These are phyloP conservation scores for Sanghuangporus weigelae DNA, from an alignment of 1,284 basidiomycete genomes.

Conservation along the genomic window DNA sequence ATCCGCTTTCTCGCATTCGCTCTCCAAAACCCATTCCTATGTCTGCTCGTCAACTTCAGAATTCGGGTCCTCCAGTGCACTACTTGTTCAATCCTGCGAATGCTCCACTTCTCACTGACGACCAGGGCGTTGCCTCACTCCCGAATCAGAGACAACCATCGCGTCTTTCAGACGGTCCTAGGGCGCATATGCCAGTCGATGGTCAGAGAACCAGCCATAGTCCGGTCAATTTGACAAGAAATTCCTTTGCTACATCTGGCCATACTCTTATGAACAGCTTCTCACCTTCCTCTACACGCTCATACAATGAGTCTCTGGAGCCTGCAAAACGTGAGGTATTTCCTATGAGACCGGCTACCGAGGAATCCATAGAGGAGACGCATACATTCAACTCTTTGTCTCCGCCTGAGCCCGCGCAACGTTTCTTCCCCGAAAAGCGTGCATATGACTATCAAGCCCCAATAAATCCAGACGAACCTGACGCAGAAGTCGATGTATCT, in stretches of 20 bases:
- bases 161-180: neutral
- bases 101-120: neutral
- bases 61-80: neutral
- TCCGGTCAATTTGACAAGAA: neutral
- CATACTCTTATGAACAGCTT: neutral
- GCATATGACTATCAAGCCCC: constrained; percentile 8
- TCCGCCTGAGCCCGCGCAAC: constrained; percentile 1
- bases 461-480: neutral
- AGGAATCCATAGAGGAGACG: neutral
- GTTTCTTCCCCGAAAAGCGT: neutral
- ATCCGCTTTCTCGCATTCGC: neutral
- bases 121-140: neutral
- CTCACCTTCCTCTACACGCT: constrained; percentile 1
- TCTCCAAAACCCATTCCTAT: constrained; percentile 3
- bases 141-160: neutral
- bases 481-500: neutral
- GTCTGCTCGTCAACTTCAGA: constrained; percentile 3
- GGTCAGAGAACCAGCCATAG: neutral
- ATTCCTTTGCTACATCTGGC: neutral
- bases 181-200: neutral
- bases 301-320: constrained; percentile 5
- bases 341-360: neutral
- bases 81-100: neutral
- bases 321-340: constrained; percentile 12
- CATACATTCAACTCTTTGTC: constrained; percentile 10